Evolutionary conservation across 2,329 filamentous ascomycete species (phyloP).

Genomic region (Lachnellula subtilissima): DNA sequence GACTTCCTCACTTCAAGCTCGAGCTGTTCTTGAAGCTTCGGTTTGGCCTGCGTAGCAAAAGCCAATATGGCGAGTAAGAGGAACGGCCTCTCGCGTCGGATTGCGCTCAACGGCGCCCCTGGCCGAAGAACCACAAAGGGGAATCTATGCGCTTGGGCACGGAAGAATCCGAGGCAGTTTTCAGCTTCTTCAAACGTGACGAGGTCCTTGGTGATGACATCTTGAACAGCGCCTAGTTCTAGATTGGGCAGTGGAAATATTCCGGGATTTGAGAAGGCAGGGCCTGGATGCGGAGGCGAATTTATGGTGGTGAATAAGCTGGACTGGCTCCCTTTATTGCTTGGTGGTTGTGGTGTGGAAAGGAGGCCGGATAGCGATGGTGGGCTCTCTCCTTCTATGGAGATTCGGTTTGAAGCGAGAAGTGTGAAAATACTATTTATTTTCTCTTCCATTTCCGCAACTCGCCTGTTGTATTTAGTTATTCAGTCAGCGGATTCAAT

Average conservation of each 20-base stretch:
- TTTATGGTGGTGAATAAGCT: background rate
- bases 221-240: conserved; percentile 34
- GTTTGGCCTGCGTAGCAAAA: conserved; percentile 43
- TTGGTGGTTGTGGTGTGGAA: background rate
- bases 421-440: conserved; percentile 23
- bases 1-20: conserved; percentile 55
- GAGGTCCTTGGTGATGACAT: conserved; percentile 14
- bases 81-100: conserved; percentile 45
- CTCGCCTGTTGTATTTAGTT: conserved; percentile 17
- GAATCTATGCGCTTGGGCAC: conserved; percentile 10
- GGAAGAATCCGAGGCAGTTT: conserved; percentile 13
- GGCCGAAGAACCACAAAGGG: conserved; percentile 26
- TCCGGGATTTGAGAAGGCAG: background rate
- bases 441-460: conserved; percentile 33
- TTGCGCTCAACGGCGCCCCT: conserved; percentile 42
- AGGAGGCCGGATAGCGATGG: background rate
- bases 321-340: background rate
- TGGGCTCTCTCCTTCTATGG: conserved; percentile 8
- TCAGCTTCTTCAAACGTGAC: conserved; percentile 15
- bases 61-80: conserved; percentile 51
- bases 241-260: conserved; percentile 47
- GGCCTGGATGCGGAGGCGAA: background rate
- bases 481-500: background rate
- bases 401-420: conserved; percentile 10
- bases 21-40: conserved; percentile 49